Conservation (phyloP, 2,329 filamentous ascomycete species). For the Diaporthe caulivora region DNA sequence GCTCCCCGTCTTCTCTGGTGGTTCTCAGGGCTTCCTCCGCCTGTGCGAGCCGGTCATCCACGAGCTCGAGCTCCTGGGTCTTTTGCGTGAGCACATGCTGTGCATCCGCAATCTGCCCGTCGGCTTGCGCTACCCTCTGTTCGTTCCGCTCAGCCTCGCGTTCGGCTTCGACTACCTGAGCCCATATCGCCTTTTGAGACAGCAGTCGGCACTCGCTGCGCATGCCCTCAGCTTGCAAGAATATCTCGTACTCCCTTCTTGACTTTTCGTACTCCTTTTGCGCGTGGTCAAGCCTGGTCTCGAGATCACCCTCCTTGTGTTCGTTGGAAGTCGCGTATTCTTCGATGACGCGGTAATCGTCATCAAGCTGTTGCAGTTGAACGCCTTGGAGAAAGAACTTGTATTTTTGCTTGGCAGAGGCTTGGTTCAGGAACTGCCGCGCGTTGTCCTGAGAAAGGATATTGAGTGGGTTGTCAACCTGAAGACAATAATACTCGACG, state of each 20-base stretch:
- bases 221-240: slow-evolving; percentile 75
- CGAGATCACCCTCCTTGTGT: slow-evolving; percentile 69
- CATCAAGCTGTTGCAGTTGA: slow-evolving; percentile 90
- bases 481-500: slow-evolving; percentile 90
- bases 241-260: slow-evolving; percentile 72
- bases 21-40: slow-evolving; percentile 61
- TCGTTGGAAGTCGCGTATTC: slow-evolving; percentile 82
- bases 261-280: slow-evolving; percentile 71
- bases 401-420: slow-evolving; percentile 88
- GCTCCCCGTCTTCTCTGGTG: slow-evolving; percentile 59
- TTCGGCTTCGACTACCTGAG: slow-evolving; percentile 85
- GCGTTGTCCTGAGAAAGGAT: slow-evolving; percentile 96
- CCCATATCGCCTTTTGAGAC: slow-evolving; percentile 83
- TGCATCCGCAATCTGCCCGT: slow-evolving; percentile 59
- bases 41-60: slow-evolving; percentile 57
- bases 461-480: slow-evolving; percentile 97
- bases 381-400: slow-evolving; percentile 97
- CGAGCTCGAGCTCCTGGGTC: slow-evolving; percentile 56
- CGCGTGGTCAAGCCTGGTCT: slow-evolving; percentile 74
- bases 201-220: slow-evolving; percentile 71
- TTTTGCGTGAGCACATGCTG: slow-evolving; percentile 54
- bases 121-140: slow-evolving; percentile 51
- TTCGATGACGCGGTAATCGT: slow-evolving; percentile 88
- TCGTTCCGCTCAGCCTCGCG: slow-evolving; percentile 55
- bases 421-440: slow-evolving; percentile 89